A percentile compares a stretch with the other conserved stretches of the same genome.
phyloP scores from a whole-genome alignment of 2,329 filamentous ascomycete species.

The Colletotrichum horii region DNA sequence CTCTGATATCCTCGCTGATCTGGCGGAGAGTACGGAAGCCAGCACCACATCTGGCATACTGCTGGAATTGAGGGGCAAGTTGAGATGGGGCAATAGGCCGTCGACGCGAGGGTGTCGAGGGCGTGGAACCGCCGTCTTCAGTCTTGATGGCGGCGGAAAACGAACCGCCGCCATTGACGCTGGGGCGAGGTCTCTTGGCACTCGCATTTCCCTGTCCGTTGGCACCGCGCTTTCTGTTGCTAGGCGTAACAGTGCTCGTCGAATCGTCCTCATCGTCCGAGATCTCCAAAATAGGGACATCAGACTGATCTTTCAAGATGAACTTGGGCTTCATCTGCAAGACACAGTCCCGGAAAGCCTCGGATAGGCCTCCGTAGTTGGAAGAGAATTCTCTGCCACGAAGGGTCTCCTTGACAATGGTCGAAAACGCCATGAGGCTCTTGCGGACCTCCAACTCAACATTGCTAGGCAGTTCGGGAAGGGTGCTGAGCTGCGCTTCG shows the following conservation, averaged over 20 bases:
- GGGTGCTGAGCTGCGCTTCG: constrained; percentile 54
- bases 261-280: constrained; percentile 39
- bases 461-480: constrained; percentile 73
- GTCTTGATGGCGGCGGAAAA: constrained; percentile 36
- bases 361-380: constrained; percentile 50
- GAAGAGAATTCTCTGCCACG: constrained; percentile 52
- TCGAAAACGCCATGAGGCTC: constrained; percentile 63
- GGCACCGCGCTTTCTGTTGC: constrained; percentile 25
- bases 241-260: constrained; percentile 21
- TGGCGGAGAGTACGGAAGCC: constrained; percentile 51
- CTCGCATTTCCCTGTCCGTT: constrained; percentile 22
- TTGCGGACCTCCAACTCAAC: constrained; percentile 69
- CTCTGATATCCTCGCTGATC: constrained; percentile 59
- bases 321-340: constrained; percentile 52
- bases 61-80: constrained; percentile 36
- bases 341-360: constrained; percentile 55
- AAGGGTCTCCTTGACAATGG: constrained; percentile 57
- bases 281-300: constrained; percentile 42
- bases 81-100: constrained; percentile 17
- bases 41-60: constrained; percentile 42
- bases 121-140: constrained; percentile 31
- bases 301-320: constrained; percentile 42
- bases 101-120: background rate
- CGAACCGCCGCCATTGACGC: constrained; percentile 17
- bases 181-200: constrained; percentile 17